Evolutionary conservation across 2,329 filamentous ascomycete genomes (phyloP), one percentile per base, ranked within the genome.

Genomic region (Incumbomyces delicatus): DNA sequence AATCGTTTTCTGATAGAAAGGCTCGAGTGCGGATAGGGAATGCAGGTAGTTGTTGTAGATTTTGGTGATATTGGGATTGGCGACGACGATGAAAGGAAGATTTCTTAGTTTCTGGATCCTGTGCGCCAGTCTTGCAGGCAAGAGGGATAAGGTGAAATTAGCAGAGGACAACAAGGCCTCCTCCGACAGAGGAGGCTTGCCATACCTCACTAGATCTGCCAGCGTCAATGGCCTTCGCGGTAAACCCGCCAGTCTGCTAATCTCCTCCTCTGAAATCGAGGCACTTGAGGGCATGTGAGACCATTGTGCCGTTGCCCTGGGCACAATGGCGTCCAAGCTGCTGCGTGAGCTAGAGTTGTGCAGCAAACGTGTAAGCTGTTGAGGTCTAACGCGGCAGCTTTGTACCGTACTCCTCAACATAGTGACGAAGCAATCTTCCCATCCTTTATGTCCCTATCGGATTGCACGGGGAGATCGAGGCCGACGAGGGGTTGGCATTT

Each of bases 21-120:
- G 89, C 3, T 96, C 77, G 13, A 98, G 75, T 1, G 88, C 94
- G 2, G 86, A 90, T 16, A 98, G 73, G 2, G 88, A 95, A 66
- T 95, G 89, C 37, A 94, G 74, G 65, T 98, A 98, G 67, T 95
- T 96, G 66, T 86, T 82, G 72, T 96, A 95, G 54, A 98, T 98
- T 59, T 84, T 83, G 20, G 83, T 85, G 57, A 98, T 88, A 63
- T 95, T 87, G 1, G 88, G 87, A 63, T 98, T 96, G n/a, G 90
- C 89, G 20, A 98, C 92, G 46, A 98, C 90, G 54, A 98, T 96
- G 66, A 90, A 98, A 0, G 92, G 92, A 7, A 98, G 78, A 62
- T 94, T 95, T 53, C 89, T 83, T 14, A 98, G 74, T 36, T 88
- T 87, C 64, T 95, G 86, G 54, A 98, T 94, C 47, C 92, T 87